Base-by-base conservation (phyloP, 2,329 filamentous ascomycete species). In the Penicillium fuscoglaucum region DNA sequence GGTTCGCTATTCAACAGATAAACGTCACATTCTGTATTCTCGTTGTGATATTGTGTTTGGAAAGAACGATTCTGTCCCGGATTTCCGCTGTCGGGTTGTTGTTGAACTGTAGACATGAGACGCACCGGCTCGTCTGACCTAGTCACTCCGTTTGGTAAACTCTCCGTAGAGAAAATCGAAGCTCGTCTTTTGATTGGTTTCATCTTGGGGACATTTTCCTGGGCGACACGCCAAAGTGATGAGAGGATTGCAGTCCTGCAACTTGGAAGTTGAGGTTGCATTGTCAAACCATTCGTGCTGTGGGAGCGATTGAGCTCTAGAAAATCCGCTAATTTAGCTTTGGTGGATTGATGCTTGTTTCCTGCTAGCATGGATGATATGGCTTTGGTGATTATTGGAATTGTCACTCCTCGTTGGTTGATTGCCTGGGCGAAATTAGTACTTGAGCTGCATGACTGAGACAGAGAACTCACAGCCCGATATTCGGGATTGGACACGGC, bases 361-460 rank as follows among this genome's bases (percentile, higher is more conserved):
- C 54, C 61, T 15, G 66, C 62, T 13, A 78, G 41, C 46, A 77
- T 67, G 1, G 67, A 70, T 4, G 64, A 58, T 28, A 78, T 60
- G 6, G 74, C 71, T 59, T 73, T 76, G 1, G 70, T 64, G 17
- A 77, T 67, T 6, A 70, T 67, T 1, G 73, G 68, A 4, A 77
- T 70, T 8, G 75, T 68, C 7, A 66, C 64, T 10, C 67, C 68
- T 35, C 76, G 67, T 60, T 76, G 72, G 37, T 66, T 69, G 57
- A 77, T 71, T 35, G 67, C 70, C 76, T 78, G 40, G 6, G 15
- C 26, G 44, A 2, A 24, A 44, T 51, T 13, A 61, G 45, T 48
- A 19, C 41, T 17, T 24, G 10, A 6, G 12, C 31, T 46, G n/a
- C 26, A 19, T 43, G 4, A 17, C 12, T 39, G 29, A 15, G 17